Conservation (phyloP, 768 basidiomycete genomes). For the Trametopsis cervina region DNA sequence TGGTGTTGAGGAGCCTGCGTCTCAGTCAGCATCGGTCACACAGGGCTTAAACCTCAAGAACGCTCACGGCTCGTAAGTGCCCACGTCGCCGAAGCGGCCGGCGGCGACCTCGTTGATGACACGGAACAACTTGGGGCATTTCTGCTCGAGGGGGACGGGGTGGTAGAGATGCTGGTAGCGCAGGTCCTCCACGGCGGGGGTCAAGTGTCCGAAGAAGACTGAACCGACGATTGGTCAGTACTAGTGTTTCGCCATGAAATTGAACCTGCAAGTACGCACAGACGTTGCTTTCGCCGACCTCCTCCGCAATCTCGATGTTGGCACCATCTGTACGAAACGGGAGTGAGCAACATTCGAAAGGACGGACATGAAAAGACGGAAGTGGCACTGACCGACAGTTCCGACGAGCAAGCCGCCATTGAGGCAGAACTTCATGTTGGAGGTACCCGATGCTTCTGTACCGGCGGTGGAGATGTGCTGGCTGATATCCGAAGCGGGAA, state of each 20-base stretch:
- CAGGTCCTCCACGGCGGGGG: slow-evolving; percentile 81
- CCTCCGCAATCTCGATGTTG: slow-evolving; percentile 94
- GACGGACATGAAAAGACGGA: no score
- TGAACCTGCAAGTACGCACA: slow-evolving; percentile 45
- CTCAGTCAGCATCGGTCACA: not conserved
- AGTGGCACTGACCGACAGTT: slow-evolving; percentile 58
- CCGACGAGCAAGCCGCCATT: slow-evolving; percentile 88
- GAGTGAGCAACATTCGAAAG: not conserved
- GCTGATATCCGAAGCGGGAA: slow-evolving; percentile 89
- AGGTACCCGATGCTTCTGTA: slow-evolving; percentile 81
- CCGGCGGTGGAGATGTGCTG: slow-evolving; percentile 98
- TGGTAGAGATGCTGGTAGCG: slow-evolving; percentile 84
- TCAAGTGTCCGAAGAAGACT: slow-evolving; percentile 91
- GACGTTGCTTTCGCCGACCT: slow-evolving; percentile 88
- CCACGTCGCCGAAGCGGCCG: slow-evolving; percentile 75
- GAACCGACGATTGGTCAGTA: not conserved
- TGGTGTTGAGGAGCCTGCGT: slow-evolving; percentile 61
- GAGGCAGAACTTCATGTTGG: slow-evolving; percentile 86
- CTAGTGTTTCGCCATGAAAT: not conserved
- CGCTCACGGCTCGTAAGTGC: slow-evolving; percentile 83
- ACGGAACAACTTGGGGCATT: slow-evolving; percentile 73
- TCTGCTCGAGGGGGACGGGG: slow-evolving; percentile 71
- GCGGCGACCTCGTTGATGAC: slow-evolving; percentile 71
- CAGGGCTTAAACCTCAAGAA: slow-evolving; percentile 7
- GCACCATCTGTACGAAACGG: slow-evolving; percentile 64